Evolutionary conservation across 441 rosid genomes (phyloP).

Genomic region (Hypseocharis bilobata): DNA sequence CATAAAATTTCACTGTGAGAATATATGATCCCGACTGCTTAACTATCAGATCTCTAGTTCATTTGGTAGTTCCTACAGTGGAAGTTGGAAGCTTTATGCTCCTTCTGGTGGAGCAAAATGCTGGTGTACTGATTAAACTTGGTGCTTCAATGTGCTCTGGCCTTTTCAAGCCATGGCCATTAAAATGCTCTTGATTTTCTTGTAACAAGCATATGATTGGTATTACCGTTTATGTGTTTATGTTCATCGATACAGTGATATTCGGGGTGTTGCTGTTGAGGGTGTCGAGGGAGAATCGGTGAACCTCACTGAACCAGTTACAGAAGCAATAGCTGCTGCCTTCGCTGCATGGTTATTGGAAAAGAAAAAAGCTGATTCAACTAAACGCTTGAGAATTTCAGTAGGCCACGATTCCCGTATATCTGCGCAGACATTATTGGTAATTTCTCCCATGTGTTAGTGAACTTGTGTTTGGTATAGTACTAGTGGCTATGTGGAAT

Average conservation of each 20-base stretch:
- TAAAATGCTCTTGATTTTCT: background rate
- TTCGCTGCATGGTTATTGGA: conserved; percentile 78
- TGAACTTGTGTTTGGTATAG: conserved; percentile 5
- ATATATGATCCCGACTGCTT: background rate
- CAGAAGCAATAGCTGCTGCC: conserved; percentile 87
- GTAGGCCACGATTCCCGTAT: conserved; percentile 93
- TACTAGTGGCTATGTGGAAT: conserved; percentile 10
- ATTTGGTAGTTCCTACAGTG: background rate
- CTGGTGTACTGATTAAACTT: background rate
- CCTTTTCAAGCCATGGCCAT: background rate
- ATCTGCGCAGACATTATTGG: conserved; percentile 71
- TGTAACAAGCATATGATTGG: conserved; percentile 2
- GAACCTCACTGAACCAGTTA: conserved; percentile 66
- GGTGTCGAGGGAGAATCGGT: conserved; percentile 91
- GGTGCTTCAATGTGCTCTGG: background rate
- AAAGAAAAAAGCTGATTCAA: conserved; percentile 46
- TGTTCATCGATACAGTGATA: conserved; percentile 46
- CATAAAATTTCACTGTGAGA: background rate
- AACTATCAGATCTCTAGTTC: background rate
- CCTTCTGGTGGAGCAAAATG: background rate
- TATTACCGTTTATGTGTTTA: background rate
- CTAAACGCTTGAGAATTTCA: conserved; percentile 48
- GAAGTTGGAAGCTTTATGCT: background rate
- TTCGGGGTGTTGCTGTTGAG: conserved; percentile 83
- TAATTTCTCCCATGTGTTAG: conserved; percentile 21